Conservation (phyloP, 768 basidiomycete species). For the Neoboletus magnificus region DNA sequence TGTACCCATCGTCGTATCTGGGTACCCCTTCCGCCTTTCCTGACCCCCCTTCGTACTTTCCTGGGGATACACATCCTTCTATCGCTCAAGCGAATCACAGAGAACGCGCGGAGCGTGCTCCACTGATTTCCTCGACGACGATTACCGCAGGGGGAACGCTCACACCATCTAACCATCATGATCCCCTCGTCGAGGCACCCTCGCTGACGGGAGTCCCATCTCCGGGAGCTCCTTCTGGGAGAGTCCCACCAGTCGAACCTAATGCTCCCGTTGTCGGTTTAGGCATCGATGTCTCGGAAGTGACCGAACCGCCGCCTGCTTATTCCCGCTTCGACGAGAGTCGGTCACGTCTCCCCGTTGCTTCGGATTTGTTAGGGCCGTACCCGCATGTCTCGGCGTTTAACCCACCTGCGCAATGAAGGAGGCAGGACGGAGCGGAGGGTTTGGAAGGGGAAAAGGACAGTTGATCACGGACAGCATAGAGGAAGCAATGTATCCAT, state of each 20-base stretch:
- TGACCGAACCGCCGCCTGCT: conserved; percentile 12
- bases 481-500: not conserved
- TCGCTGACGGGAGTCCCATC: conserved; percentile 16
- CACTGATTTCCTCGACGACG: not conserved
- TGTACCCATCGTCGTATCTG: conserved; percentile 21
- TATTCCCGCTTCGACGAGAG: conserved; percentile 27
- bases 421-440: not conserved
- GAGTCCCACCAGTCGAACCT: not conserved
- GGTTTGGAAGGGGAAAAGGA: not conserved
- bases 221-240: not conserved
- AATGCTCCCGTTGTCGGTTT: not conserved
- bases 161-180: not conserved
- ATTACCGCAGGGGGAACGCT: not conserved
- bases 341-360: conserved; percentile 2
- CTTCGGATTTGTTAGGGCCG: conserved; percentile 16
- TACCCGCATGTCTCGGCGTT: conserved; percentile 22
- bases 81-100: not conserved
- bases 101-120: not conserved
- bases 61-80: not conserved
- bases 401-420: not conserved
- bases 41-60: conserved; percentile 20
- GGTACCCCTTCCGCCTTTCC: conserved; percentile 7
- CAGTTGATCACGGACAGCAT: not conserved
- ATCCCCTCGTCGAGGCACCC: conserved; percentile 3
- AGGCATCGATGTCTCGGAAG: conserved; percentile 5